Evolutionary conservation across 2,329 filamentous ascomycete species (phyloP), one percentile per base, ranked within the genome.

Genomic region (Phaeophleospora eucalypticola): DNA sequence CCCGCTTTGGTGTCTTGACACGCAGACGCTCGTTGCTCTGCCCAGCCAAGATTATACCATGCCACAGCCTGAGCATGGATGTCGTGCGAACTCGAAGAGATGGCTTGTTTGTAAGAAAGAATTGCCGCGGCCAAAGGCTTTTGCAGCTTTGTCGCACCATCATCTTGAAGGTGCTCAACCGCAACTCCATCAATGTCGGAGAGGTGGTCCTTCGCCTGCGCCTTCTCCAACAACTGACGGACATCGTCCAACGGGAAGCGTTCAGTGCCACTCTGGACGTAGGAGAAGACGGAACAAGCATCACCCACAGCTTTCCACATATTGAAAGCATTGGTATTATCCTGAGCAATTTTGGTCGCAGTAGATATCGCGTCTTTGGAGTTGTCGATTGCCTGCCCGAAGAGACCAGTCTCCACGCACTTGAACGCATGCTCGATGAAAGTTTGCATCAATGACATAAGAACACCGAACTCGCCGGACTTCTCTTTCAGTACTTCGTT

Each of bases 11-110:
- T 72, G 19, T 52, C 51, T 16, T 88, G 72, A 60, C 82, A 87
- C 9, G 53, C 32, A 9, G 47, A 29, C 0, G 89, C 87, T 36
- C 85, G 81, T 63, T 93, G 82, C 65, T 98, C 93, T 1, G 88
- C 87, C 87, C 90, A 97, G 35, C 93, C 93, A 15, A 98, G 74
- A 61, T 98, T 98, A 69, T 95, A 98, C 78, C 91, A 93, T 0
- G 90, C 88, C n/a, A 97, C 87, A 1, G 93, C 88, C 68, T 94
- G 90, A 3, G 91, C 90, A 65, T 96, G 87, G 6, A 81, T 65
- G 61, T 98, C 90, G 48, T 83, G 74, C 1, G 82, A 72, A 14
- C 84, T 85, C 33, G 83, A 79, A 57, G 86, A 72, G 12, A 97
- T 83, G 6, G 89, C 89, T 53, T 87, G 81, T 66, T 97, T 98